phyloP scores from a whole-genome alignment of 2,329 filamentous ascomycete genomes.

The Chrysoporthe puriensis region DNA sequence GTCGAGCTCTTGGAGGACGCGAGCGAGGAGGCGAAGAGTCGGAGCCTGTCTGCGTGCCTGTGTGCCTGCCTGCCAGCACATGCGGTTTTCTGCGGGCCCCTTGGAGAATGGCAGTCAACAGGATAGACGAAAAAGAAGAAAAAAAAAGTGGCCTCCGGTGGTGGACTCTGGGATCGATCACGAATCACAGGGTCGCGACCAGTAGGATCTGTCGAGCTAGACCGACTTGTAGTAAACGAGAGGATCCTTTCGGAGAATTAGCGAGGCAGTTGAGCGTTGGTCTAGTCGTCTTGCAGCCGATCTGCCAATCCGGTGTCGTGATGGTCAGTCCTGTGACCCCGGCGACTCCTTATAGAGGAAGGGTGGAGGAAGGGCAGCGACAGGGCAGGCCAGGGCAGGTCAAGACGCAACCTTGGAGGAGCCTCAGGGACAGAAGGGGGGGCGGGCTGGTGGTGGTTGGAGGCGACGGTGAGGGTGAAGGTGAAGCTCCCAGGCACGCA shows the following conservation, averaged over 20 bases:
- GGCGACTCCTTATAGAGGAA: conserved; percentile 3
- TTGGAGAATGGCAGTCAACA: neutral
- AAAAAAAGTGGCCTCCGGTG: conserved; percentile 20
- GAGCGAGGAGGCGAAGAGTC: conserved; percentile 7
- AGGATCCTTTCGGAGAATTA: conserved; percentile 16
- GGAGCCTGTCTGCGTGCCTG: neutral
- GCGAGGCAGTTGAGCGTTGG: conserved; percentile 10
- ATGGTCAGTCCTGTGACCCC: conserved; percentile 10
- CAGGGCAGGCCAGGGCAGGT: neutral
- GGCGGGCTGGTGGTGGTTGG: neutral
- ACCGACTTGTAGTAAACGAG: conserved; percentile 15
- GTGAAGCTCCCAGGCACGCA: conserved; percentile 1
- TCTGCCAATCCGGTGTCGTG: conserved; percentile 4
- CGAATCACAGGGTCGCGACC: conserved; percentile 20
- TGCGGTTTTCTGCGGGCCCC: neutral
- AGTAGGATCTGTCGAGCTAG: conserved; percentile 10
- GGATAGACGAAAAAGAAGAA: neutral
- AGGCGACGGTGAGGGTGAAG: conserved; percentile 8
- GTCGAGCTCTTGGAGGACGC: neutral
- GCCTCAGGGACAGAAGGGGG: neutral
- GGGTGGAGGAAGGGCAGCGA: neutral
- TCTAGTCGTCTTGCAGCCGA: neutral
- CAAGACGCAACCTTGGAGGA: neutral
- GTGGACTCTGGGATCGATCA: conserved; percentile 1
- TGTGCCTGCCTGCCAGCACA: neutral